These are phyloP conservation scores for Nepenthes alata DNA, from an alignment of 179 eudicot species.

Conservation along the genomic window DNA sequence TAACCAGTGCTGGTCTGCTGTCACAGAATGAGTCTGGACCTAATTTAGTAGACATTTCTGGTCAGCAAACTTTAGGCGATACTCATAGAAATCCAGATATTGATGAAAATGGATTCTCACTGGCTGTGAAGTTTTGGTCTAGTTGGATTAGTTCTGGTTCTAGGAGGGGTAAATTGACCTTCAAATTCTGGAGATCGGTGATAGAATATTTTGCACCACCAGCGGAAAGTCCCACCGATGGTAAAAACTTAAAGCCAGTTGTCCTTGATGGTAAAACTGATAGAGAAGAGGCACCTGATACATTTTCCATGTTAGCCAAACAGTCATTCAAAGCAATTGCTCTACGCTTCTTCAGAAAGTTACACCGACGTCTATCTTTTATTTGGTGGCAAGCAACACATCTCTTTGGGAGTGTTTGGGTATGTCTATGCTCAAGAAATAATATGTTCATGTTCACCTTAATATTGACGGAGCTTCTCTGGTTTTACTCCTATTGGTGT, in stretches of 20 bases:
- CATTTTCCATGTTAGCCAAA: slow-evolving; percentile 49
- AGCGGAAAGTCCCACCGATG: slow-evolving; percentile 25
- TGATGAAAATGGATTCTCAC: slow-evolving; percentile 32
- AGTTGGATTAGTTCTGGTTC: slow-evolving; percentile 41
- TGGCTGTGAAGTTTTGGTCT: slow-evolving; percentile 29
- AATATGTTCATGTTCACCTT: too few species aligned
- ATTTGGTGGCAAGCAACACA: slow-evolving; percentile 54
- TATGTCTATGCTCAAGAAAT: slow-evolving; percentile 13
- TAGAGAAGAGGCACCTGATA: slow-evolving; percentile 42
- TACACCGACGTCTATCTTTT: slow-evolving; percentile 73
- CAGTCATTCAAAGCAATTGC: slow-evolving; percentile 57
- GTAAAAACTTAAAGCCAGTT: slow-evolving; percentile 28
- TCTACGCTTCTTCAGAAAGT: slow-evolving; percentile 47
- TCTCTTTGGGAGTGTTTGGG: slow-evolving; percentile 70
- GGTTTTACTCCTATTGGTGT: too few species aligned
- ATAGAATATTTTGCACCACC: slow-evolving; percentile 39
- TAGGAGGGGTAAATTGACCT: slow-evolving; percentile 33
- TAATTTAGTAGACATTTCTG: slow-evolving; percentile 21
- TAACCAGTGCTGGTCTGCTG: slow-evolving; percentile 72
- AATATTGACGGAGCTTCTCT: too few species aligned
- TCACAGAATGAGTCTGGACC: slow-evolving; percentile 39
- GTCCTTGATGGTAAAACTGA: slow-evolving; percentile 33
- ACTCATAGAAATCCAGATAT: slow-evolving; percentile 19
- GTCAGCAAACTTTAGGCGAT: slow-evolving; percentile 17
- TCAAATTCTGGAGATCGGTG: slow-evolving; percentile 50